Evolutionary conservation across 257 asterid genomes (phyloP).

Genomic region (Eucommia ulmoides): DNA sequence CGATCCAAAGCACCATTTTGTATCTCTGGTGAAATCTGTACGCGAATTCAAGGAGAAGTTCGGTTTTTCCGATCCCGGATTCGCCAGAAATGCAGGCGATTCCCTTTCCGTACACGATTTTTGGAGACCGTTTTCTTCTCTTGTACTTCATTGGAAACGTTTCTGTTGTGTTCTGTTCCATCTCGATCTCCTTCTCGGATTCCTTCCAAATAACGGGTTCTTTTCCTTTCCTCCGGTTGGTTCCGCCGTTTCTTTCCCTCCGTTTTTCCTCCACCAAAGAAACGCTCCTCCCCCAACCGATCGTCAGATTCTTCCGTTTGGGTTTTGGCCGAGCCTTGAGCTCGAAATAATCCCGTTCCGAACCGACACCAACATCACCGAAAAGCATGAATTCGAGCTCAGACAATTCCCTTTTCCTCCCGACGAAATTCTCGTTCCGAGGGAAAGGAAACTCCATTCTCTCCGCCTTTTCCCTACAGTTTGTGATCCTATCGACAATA

Average conservation of each 20-base stretch:
- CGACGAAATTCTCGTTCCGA: conserved; percentile 67
- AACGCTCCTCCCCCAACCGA: conserved; percentile 67
- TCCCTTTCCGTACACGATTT: conserved; percentile 67
- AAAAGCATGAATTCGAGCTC: conserved; percentile 79
- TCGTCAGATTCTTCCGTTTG: conserved; percentile 52
- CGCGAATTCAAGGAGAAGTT: conserved; percentile 70
- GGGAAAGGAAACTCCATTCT: conserved; percentile 75
- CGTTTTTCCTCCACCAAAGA: conserved; percentile 53
- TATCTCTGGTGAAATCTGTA: conserved; percentile 64
- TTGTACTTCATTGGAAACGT: conserved; percentile 31
- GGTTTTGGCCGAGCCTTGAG: conserved; percentile 64
- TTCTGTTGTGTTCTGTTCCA: conserved; percentile 31
- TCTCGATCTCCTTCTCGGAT: conserved; percentile 72
- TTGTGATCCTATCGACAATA: conserved; percentile 55
- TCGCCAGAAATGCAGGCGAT: conserved; percentile 80
- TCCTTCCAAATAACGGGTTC: conserved; percentile 76
- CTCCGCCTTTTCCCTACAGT: conserved; percentile 78
- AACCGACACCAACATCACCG: conserved; percentile 63
- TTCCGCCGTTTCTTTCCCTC: conserved; percentile 22
- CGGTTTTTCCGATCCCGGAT: conserved; percentile 78
- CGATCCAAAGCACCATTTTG: conserved; percentile 79
- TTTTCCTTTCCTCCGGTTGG: conserved; percentile 55
- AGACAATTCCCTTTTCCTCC: conserved; percentile 64
- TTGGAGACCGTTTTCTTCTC: conserved; percentile 45
- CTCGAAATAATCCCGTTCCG: conserved; percentile 62